Evolutionary conservation across 139 green algal genomes (phyloP).

Genomic region (Asterochloris erici): DNA sequence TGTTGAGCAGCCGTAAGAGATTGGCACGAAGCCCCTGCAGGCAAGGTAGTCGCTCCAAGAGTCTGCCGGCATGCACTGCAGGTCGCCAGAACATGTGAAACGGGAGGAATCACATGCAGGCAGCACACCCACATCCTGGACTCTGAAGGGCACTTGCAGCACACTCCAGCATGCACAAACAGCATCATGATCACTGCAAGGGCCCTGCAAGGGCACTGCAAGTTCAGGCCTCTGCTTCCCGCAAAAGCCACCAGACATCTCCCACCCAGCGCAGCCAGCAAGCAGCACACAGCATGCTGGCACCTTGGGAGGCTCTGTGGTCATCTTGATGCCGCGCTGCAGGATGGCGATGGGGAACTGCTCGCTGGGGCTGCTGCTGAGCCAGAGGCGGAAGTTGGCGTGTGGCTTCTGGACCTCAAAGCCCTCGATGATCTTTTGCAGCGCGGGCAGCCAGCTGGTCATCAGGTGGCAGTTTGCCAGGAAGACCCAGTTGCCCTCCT

Average conservation of each 20-base stretch:
- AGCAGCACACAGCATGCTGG: neutral
- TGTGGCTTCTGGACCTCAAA: conserved; percentile 63
- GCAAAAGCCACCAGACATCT: no score
- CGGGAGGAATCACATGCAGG: neutral
- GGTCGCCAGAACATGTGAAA: neutral
- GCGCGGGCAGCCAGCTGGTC: conserved; percentile 78
- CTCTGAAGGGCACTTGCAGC: neutral
- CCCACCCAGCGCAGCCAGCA: no score
- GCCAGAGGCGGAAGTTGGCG: conserved; percentile 80
- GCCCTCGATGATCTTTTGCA: conserved; percentile 81
- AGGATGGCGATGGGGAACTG: conserved; percentile 84
- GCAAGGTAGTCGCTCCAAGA: neutral
- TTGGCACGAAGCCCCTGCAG: conserved; percentile 75
- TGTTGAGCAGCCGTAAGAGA: conserved; percentile 77
- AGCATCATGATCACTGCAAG: neutral
- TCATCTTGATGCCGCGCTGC: conserved; percentile 86
- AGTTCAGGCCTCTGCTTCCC: no score
- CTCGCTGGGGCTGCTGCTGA: conserved; percentile 66
- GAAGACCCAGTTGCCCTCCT: conserved; percentile 83
- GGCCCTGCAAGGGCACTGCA: neutral
- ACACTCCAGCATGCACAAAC: neutral
- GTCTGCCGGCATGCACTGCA: neutral
- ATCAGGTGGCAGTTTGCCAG: conserved; percentile 91
- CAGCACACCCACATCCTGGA: neutral
- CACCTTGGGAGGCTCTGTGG: conserved; percentile 82